Percentiles rank a stretch among this genome's conserved stretches.
phyloP scores from a whole-genome alignment of 768 basidiomycete genomes.

The Strobilomyces dryophilus region DNA sequence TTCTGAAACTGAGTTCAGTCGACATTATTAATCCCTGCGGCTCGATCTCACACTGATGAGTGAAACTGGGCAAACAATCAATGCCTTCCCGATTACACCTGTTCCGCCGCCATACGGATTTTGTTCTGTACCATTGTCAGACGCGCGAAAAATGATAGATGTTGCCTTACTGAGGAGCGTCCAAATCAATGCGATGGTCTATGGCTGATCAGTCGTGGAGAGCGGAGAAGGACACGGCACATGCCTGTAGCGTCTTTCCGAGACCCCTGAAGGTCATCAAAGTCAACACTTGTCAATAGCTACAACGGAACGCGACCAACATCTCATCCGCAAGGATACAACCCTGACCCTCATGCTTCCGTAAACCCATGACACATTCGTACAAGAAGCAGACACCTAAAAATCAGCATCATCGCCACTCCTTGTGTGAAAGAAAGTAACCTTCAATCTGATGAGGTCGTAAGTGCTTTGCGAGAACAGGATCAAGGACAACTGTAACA shows the following conservation, averaged over 20 bases:
- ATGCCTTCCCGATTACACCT: slow-evolving; percentile 66
- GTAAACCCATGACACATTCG: slow-evolving; percentile 91
- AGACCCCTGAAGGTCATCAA: slow-evolving; percentile 64
- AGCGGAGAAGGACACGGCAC: slow-evolving; percentile 2
- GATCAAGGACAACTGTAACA: slow-evolving; percentile 87
- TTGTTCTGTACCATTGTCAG: slow-evolving; percentile 53
- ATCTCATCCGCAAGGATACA: slow-evolving; percentile 98
- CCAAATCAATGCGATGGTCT: slow-evolving; percentile 89
- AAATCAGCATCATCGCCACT: background rate
- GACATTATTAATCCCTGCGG: background rate
- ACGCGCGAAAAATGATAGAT: slow-evolving; percentile 2
- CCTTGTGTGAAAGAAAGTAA: slow-evolving; percentile 17
- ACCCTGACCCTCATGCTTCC: slow-evolving; percentile 87
- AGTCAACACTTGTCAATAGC: slow-evolving; percentile 7
- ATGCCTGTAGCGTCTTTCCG: slow-evolving; percentile 89
- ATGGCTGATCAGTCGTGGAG: slow-evolving; percentile 11
- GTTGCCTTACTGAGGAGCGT: slow-evolving; percentile 76
- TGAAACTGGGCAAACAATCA: slow-evolving; percentile 94
- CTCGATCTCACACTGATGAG: slow-evolving; percentile 64
- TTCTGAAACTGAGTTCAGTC: slow-evolving; percentile 48
- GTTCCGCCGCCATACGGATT: slow-evolving; percentile 64
- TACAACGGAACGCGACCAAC: slow-evolving; percentile 35
- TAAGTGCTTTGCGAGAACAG: slow-evolving; percentile 69
- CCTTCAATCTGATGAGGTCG: slow-evolving; percentile 91
- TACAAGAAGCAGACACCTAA: slow-evolving; percentile 87